phyloP scores from a whole-genome alignment of 805 yeast genomes.

The Phaffomyces opuntiae region DNA sequence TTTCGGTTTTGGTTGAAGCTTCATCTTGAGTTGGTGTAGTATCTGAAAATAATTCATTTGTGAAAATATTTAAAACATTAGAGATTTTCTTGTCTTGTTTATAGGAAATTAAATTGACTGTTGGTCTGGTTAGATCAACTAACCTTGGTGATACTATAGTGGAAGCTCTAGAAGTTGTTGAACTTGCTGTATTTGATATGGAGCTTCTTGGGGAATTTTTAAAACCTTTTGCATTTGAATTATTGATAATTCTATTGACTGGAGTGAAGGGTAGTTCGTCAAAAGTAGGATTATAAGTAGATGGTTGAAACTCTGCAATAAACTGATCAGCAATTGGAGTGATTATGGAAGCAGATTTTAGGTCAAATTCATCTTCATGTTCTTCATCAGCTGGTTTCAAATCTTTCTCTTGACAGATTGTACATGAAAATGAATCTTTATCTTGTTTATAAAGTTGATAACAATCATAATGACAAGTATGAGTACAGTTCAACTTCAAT shows the following conservation, averaged over 20 bases:
- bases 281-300: conserved; percentile 12
- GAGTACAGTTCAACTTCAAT: conserved; percentile 35
- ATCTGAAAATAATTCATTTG: conserved; percentile 10
- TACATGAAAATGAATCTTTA: conserved; percentile 1
- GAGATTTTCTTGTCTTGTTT: conserved; percentile 5
- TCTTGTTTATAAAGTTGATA: conserved; percentile 21
- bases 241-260: conserved; percentile 15
- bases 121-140: conserved; percentile 5
- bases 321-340: neutral
- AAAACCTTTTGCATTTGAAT: conserved; percentile 14
- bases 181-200: neutral
- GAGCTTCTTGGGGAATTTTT: neutral
- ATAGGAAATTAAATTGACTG: conserved; percentile 9
- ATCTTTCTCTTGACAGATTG: conserved; percentile 2
- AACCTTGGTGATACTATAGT: conserved; percentile 2
- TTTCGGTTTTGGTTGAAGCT: conserved; percentile 6
- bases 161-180: neutral
- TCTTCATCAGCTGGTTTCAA: neutral
- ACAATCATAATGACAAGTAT: conserved; percentile 39
- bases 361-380: neutral
- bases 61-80: conserved; percentile 17
- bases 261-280: conserved; percentile 19
- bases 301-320: conserved; percentile 5
- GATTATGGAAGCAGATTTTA: neutral
- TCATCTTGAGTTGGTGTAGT: conserved; percentile 1